These are phyloP conservation scores for Rhytidhysteron rufulum DNA, from an alignment of 2,329 filamentous ascomycete species.

Conservation along the genomic window DNA sequence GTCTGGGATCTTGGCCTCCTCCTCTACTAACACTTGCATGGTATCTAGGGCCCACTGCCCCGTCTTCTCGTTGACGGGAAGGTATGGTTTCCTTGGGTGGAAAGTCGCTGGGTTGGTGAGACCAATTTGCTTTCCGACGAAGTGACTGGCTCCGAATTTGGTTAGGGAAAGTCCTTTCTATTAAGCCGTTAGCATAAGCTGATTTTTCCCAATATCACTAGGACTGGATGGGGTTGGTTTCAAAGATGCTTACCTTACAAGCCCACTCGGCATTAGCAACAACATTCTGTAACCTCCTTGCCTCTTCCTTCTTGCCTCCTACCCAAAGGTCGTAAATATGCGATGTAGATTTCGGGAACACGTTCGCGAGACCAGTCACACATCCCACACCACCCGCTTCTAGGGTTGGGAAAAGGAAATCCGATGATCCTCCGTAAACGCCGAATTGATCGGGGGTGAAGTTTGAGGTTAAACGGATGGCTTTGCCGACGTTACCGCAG, in stretches of 20 bases:
- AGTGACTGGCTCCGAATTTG: conserved; percentile 46
- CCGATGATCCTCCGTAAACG: conserved; percentile 64
- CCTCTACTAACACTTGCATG: conserved; percentile 34
- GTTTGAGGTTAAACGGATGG: conserved; percentile 51
- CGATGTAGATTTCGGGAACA: conserved; percentile 28
- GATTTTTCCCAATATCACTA: too few relatives aligned
- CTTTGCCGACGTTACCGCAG: conserved; percentile 60
- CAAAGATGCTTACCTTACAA: too few relatives aligned
- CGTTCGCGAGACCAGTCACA: conserved; percentile 49
- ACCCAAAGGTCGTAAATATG: conserved; percentile 42
- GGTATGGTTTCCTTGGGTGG: conserved; percentile 44
- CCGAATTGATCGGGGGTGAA: conserved; percentile 56
- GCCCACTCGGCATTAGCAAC: conserved; percentile 49
- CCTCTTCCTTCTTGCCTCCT: conserved; percentile 36
- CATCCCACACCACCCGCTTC: conserved; percentile 47
- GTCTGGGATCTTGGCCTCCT: conserved; percentile 17
- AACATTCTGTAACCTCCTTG: conserved; percentile 38
- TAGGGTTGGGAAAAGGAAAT: conserved; percentile 56
- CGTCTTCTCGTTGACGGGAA: conserved; percentile 32
- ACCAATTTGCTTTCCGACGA: conserved; percentile 38
- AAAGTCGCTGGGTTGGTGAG: conserved; percentile 35
- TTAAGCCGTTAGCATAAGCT: too few relatives aligned
- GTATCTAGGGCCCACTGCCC: conserved; percentile 44
- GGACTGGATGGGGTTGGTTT: too few relatives aligned
- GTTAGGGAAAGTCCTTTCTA: conserved; percentile 46